Evolutionary conservation across 169 alveolate genomes (phyloP).

Genomic region (Eimeria necatrix): DNA sequence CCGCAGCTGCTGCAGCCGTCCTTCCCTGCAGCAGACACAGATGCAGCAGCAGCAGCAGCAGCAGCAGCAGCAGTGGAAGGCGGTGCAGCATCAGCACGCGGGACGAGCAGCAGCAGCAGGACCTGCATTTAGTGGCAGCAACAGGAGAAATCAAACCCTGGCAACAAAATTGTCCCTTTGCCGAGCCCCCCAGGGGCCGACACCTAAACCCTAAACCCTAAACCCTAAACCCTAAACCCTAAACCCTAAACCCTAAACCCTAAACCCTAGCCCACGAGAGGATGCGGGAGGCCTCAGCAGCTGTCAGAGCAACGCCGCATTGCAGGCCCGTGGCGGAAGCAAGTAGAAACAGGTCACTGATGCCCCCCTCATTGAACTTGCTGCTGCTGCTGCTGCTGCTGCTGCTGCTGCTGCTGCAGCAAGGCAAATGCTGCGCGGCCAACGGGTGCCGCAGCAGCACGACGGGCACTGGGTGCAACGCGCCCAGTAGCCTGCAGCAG

Average conservation of each 20-base stretch:
- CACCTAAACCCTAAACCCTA: conserved; percentile 29
- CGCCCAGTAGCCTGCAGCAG: conserved; percentile 9
- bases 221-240: conserved; percentile 49
- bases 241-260: conserved; percentile 49
- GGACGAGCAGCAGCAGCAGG: conserved; percentile 47
- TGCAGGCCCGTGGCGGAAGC: conserved; percentile 48
- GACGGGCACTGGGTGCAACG: conserved; percentile 39
- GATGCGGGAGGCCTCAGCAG: not conserved
- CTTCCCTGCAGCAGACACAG: not conserved
- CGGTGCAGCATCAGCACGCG: not conserved
- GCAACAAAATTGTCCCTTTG: not conserved
- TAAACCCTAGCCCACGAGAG: not conserved
- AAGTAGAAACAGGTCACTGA: not conserved
- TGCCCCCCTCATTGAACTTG: not conserved
- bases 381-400: conserved; percentile 58
- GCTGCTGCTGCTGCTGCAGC: conserved; percentile 55
- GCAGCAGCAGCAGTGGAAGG: conserved; percentile 14
- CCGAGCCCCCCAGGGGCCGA: not conserved
- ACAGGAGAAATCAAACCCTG: not conserved
- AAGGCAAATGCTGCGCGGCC: not conserved
- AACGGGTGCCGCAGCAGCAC: conserved; percentile 51
- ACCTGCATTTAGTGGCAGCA: conserved; percentile 30
- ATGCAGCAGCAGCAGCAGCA: not conserved
- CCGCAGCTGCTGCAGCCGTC: conserved; percentile 47
- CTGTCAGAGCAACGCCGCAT: conserved; percentile 19